Base-by-base conservation (phyloP, 1,284 basidiomycete genomes). In the Sporisorium iseilematis-ciliati region DNA sequence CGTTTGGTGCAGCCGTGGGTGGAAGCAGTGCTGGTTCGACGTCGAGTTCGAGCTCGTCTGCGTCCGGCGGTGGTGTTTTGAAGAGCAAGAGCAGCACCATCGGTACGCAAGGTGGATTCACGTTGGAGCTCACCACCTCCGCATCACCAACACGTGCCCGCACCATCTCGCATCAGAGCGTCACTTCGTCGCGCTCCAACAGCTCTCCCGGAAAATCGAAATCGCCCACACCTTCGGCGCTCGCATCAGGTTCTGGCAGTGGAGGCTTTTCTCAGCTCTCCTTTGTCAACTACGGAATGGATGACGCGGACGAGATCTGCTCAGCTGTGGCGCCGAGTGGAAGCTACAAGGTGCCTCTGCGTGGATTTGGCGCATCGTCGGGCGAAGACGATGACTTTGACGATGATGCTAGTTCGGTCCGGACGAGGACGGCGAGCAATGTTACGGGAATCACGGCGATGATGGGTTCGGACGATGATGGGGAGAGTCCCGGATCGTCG, bases 231-330 rank as follows among this genome's bases (percentile, higher is more conserved):
- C 65, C 67, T 7, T 50, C 51, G 0, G 46, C 62, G 4, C 56
- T 68, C 14, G 60, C 66, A 8, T 58, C 60, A 0, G 60, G 66
- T 8, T 42, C 52, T 4, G 46, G 52, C 18, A 40, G 20, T 7
- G 54, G 43, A 31, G 55, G 48, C n/a, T 61, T 71, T 38, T 51
- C 62, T 6, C 46, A 64, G 43, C 71, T 83, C 25, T 67, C 70
- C 31, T 84, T 84, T 58, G 80, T 84, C 70, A 83, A 84, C 70
- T 84, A 83, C 52, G 82, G 82, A 14, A 77, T 84, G 57, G 67
- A 83, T 21, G 82, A 84, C 59, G 82, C 82, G 11, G 79, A 83
- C 38, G 82, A 83, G 63, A 75, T 84, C 25, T 84, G 82, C 33
- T 78, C 81, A 4, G 82, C 82, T 1, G 82, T 84, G 0, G 81